These are phyloP conservation scores for Suhomyces taliae DNA, from an alignment of 1,139 yeast genomes.

Conservation along the genomic window DNA sequence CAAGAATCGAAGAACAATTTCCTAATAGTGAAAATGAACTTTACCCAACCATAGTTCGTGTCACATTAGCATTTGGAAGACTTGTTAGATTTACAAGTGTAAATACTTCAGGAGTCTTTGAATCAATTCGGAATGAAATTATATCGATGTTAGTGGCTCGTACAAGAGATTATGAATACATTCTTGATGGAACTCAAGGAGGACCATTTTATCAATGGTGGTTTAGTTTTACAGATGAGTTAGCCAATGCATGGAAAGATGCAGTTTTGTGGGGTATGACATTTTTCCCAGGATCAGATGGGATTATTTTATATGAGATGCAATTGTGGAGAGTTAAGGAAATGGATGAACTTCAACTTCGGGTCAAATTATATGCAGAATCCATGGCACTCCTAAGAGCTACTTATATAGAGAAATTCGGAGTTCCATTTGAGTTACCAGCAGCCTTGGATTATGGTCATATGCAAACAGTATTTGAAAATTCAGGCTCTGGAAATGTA, in stretches of 20 bases:
- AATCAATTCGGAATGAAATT: conserved; percentile 14
- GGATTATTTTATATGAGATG: conserved; percentile 15
- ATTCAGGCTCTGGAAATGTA: neutral
- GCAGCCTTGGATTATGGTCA: neutral
- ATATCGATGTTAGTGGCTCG: conserved; percentile 21
- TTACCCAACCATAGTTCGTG: neutral
- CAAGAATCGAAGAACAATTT: conserved; percentile 11
- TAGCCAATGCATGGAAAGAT: conserved; percentile 23
- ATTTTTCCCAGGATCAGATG: conserved; percentile 22
- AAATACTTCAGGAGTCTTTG: conserved; percentile 5
- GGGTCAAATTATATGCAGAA: conserved; percentile 8
- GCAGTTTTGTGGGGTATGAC: conserved; percentile 20
- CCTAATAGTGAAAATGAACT: neutral
- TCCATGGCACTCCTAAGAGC: neutral
- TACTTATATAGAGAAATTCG: conserved; percentile 3
- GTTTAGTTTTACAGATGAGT: conserved; percentile 14
- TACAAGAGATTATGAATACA: conserved; percentile 26
- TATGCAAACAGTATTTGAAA: conserved; percentile 1
- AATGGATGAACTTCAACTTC: conserved; percentile 17
- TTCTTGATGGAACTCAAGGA: conserved; percentile 13
- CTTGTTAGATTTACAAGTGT: conserved; percentile 11
- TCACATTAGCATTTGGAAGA: neutral
- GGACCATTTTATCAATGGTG: conserved; percentile 11
- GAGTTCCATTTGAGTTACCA: conserved; percentile 4
- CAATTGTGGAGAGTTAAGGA: conserved; percentile 23